These are phyloP conservation scores for Verticillium dahliae DNA, from an alignment of 2,329 filamentous ascomycete genomes.

Conservation along the genomic window DNA sequence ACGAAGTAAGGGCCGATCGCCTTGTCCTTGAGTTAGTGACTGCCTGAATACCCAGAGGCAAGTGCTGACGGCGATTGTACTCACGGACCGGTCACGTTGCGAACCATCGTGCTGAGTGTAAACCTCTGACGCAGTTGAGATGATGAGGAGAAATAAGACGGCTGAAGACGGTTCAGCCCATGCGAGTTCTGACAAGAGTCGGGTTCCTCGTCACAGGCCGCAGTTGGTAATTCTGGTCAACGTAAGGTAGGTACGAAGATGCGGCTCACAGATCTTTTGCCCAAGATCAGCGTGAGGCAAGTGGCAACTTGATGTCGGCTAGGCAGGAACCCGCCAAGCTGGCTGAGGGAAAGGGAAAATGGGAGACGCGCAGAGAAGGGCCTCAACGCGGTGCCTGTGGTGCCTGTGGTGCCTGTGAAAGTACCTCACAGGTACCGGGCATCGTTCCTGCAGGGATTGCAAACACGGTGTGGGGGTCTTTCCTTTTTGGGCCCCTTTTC, in stretches of 20 bases:
- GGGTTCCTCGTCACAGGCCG: too few species aligned
- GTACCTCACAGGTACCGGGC: not conserved
- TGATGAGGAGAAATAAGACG: not conserved
- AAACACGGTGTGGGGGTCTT: not conserved
- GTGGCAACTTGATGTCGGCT: not conserved
- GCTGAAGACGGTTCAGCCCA: not conserved
- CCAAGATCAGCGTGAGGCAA: not conserved
- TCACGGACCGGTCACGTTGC: constrained; percentile 33
- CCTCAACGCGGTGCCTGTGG: not conserved
- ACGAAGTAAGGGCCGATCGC: constrained; percentile 48
- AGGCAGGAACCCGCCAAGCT: not conserved
- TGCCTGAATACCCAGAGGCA: not conserved
- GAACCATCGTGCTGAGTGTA: not conserved
- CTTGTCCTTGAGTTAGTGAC: constrained; percentile 14
- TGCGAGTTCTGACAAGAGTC: not conserved
- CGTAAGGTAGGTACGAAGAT: too few species aligned
- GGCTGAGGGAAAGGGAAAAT: not conserved
- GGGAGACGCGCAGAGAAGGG: not conserved
- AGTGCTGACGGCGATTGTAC: constrained; percentile 6
- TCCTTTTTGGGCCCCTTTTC: not conserved
- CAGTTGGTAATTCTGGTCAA: too few species aligned
- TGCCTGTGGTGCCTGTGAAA: not conserved
- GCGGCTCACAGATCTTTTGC: not conserved
- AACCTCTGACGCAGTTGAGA: not conserved
- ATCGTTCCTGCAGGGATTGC: not conserved